phyloP scores from a whole-genome alignment of 1,284 basidiomycete species.

The Malassezia equina region DNA sequence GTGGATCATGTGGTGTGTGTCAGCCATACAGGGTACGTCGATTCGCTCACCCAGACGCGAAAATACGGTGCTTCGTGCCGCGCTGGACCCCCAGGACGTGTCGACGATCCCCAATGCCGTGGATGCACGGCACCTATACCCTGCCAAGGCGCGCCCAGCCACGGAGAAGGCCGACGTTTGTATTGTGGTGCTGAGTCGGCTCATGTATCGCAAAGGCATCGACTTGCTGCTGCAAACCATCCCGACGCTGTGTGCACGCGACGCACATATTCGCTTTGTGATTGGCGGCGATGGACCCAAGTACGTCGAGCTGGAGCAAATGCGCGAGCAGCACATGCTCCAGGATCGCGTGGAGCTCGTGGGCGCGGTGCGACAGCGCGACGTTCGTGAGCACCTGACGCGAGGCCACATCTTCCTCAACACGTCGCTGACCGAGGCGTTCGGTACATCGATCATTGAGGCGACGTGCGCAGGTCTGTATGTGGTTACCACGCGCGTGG shows the following conservation, averaged over 20 bases:
- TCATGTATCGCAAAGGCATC: conserved; percentile 92
- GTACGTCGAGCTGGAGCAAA: conserved; percentile 85
- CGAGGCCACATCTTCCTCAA: conserved; percentile 86
- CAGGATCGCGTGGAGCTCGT: conserved; percentile 83
- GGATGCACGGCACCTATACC: conserved; percentile 74
- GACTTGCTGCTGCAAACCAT: conserved; percentile 86
- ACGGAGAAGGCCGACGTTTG: conserved; percentile 11
- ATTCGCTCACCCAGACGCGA: conserved; percentile 53
- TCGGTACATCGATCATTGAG: conserved; percentile 91
- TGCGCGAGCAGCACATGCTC: conserved; percentile 77
- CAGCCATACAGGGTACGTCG: conserved; percentile 78
- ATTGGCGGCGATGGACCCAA: conserved; percentile 90
- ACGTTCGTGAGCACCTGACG: conserved; percentile 71
- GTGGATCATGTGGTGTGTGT: conserved; percentile 92
- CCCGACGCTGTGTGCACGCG: conserved; percentile 72
- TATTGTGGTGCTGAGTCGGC: conserved; percentile 83
- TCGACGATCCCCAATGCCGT: conserved; percentile 75
- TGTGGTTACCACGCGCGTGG: conserved; percentile 85
- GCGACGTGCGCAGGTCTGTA: conserved; percentile 89
- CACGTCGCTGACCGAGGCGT: conserved; percentile 89
- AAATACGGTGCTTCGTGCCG: conserved; percentile 82
- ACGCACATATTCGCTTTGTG: conserved; percentile 75
- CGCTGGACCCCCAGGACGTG: conserved; percentile 47
- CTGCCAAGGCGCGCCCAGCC: conserved; percentile 49
- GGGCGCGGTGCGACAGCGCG: conserved; percentile 67